Percentiles rank a stretch among this genome's conserved stretches.
Evolutionary conservation across 306 rosid species (phyloP).

Genomic region (Pyrus pyrifolia): DNA sequence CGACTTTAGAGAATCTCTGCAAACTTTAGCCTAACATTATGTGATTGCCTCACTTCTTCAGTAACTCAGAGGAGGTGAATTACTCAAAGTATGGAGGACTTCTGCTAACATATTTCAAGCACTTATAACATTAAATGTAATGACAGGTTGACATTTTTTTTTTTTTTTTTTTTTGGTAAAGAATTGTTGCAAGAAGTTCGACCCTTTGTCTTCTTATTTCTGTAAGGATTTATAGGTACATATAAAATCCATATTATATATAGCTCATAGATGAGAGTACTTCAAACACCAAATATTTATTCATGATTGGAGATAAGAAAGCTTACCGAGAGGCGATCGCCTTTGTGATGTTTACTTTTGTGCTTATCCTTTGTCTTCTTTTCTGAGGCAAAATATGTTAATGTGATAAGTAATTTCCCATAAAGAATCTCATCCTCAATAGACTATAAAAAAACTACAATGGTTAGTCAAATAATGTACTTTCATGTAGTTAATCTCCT

Average conservation of each 20-base stretch:
- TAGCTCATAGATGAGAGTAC: not conserved
- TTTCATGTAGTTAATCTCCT: not conserved
- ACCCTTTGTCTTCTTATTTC: not conserved
- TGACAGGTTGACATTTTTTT: not conserved
- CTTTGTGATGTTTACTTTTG: constrained; percentile 48
- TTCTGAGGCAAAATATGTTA: too few relatives aligned
- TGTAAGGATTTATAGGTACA: not conserved
- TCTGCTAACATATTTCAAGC: not conserved
- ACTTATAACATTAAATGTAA: not conserved
- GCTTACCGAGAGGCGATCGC: constrained; percentile 45
- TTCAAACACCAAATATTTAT: not conserved
- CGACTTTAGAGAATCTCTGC: not conserved
- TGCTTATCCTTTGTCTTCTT: not conserved
- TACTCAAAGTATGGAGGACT: not conserved
- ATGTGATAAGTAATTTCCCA: too few relatives aligned
- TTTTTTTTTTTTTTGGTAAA: not conserved
- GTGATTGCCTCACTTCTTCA: not conserved
- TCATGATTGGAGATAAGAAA: constrained; percentile 11
- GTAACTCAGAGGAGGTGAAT: not conserved
- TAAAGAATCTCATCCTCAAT: too few relatives aligned
- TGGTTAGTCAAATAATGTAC: not conserved
- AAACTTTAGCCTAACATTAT: not conserved
- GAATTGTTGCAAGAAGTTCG: not conserved
- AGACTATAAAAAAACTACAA: too few relatives aligned
- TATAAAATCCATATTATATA: not conserved